A percentile compares a stretch with the other conserved stretches of the same genome.
phyloP scores from a whole-genome alignment of 352 stramenopile species.

The Proteromonas lacertae region DNA sequence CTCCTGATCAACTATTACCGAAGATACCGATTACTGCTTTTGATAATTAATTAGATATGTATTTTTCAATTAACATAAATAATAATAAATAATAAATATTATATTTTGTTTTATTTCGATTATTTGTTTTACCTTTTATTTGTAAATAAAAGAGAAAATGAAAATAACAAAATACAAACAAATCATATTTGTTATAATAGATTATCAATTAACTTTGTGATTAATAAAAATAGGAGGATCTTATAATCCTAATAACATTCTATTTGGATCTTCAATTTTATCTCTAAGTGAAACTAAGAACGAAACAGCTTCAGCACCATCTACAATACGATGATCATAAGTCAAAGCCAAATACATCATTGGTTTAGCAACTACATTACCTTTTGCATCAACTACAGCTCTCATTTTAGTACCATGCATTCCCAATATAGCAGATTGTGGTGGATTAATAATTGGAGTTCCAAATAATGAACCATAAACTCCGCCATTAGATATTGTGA shows the following conservation, averaged over 20 bases:
- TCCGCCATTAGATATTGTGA: conserved; percentile 94
- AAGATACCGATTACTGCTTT: too few species aligned
- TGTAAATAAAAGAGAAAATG: too few species aligned
- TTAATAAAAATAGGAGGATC: not conserved
- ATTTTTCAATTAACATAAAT: too few species aligned
- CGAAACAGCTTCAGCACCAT: conserved; percentile 84
- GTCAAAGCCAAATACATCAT: conserved; percentile 99
- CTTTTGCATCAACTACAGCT: conserved; percentile 41
- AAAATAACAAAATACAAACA: too few species aligned
- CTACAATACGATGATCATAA: conserved; percentile 94
- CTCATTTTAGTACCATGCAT: conserved; percentile 97
- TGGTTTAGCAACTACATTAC: conserved; percentile 67
- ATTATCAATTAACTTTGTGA: too few species aligned
- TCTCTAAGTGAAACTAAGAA: conserved; percentile 87
- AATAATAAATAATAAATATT: too few species aligned
- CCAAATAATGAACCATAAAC: conserved; percentile 92
- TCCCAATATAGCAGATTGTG: conserved; percentile 84
- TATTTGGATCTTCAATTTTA: conserved; percentile 79
- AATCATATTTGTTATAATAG: too few species aligned
- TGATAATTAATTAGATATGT: too few species aligned
- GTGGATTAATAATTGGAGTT: conserved; percentile 95
- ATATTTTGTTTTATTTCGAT: too few species aligned
- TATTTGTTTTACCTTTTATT: too few species aligned
- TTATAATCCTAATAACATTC: conserved; percentile 76
- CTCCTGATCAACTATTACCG: too few species aligned